Evolutionary conservation across 768 basidiomycete genomes (phyloP), one percentile per base, ranked within the genome.

Genomic region (Tulasnella sp.): DNA sequence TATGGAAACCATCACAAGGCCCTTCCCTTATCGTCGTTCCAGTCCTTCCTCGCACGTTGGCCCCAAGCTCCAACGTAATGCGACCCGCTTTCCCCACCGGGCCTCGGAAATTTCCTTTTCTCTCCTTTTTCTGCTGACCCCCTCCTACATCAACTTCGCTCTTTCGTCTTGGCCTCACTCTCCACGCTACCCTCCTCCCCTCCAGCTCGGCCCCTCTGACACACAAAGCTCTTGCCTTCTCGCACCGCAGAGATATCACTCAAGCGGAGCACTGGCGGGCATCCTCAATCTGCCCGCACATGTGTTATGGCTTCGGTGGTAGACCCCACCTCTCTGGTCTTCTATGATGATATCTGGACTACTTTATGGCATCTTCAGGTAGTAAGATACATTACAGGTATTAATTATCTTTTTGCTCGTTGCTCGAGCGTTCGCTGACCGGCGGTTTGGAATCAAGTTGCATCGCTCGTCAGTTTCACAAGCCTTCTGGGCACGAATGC

Each of bases 341-440:
- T 34, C 32, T 29, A 64, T 29, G 63, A 35, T 7, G 32, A 37
- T 29, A 14, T 64, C 16, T 29, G 19, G 6, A 22, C 19, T 35
- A 44, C 39, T 8, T 32, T 68, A 29, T 19, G 2, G 16, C 67
- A 68, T 39, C 39, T 68, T 6, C 37, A 68, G 19, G 22, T 29
- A n/a, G 67, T 68, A 35, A 32, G 40, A 32, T 68, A 68, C 39
- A 68, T 68, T 39, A 44, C 67, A 3, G 67, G 67, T 68, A 68
- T 26, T 68, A 8, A 39, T 32, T 19, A 19, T 26, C 22, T n/a
- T 16, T 19, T 32, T 22, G 29, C 1, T 14, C 9, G 22, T 37
- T 39, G n/a, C n/a, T n/a, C 16, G 19, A 37, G 6, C 22, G n/a
- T 42, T n/a, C 32, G 67, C 37, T 68, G 22, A 68, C 12, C 22